phyloP scores from a whole-genome alignment of 768 basidiomycete genomes.

The Lactarius tabidus region DNA sequence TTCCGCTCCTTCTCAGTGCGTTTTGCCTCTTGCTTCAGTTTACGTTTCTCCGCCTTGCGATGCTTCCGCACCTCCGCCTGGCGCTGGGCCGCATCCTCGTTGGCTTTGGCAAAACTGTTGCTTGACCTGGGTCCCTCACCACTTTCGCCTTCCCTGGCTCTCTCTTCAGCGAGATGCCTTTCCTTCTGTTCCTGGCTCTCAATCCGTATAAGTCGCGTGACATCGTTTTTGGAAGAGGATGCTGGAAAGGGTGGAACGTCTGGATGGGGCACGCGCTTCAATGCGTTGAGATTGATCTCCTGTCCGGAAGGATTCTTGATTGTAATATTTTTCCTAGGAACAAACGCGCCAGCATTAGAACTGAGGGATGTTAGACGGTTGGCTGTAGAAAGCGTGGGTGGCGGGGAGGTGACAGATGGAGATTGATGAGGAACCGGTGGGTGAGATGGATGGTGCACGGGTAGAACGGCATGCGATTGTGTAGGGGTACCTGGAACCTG shows the following conservation, averaged over 20 bases:
- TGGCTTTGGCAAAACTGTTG: conserved; percentile 25
- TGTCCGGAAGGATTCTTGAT: conserved; percentile 41
- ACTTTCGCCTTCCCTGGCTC: conserved; percentile 46
- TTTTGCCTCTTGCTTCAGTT: conserved; percentile 41
- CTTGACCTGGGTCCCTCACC: conserved; percentile 39
- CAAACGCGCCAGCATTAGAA: conserved; percentile 60
- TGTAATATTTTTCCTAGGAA: conserved; percentile 46
- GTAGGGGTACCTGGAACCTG: conserved; percentile 61
- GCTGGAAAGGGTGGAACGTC: conserved; percentile 31
- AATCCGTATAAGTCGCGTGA: conserved; percentile 47
- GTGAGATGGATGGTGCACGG: conserved; percentile 43
- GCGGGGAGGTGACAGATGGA: conserved; percentile 57
- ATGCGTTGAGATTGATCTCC: conserved; percentile 55
- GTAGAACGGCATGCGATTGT: conserved; percentile 52
- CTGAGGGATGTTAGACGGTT: conserved; percentile 43
- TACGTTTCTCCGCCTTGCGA: conserved; percentile 37
- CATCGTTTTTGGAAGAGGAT: conserved; percentile 19
- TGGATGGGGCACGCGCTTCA: conserved; percentile 46
- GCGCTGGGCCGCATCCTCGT: conserved; percentile 29
- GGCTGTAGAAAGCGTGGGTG: conserved; percentile 59
- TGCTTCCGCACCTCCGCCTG: conserved; percentile 33
- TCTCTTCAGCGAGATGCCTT: conserved; percentile 45
- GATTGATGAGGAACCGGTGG: conserved; percentile 44
- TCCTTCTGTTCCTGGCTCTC: conserved; percentile 58
- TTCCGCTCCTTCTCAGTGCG: conserved; percentile 34